Percentiles rank a stretch among this genome's conserved stretches.
Evolutionary conservation across 83 land plant species (phyloP).

Genomic region (Thuja plicata): DNA sequence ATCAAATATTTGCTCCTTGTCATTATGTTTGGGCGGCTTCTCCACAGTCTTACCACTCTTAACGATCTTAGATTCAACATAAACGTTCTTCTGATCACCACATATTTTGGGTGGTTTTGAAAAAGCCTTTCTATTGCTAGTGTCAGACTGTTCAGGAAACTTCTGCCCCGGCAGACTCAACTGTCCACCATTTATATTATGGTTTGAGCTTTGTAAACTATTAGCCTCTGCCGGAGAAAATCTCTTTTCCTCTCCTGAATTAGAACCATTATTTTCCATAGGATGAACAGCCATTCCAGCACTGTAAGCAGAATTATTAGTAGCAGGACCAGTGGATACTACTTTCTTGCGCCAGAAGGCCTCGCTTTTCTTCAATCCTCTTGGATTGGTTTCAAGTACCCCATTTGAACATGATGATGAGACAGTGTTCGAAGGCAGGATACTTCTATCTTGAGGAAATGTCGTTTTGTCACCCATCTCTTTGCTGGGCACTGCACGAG

Average conservation of each 20-base stretch:
- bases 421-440: neutral
- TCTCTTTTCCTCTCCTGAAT: neutral
- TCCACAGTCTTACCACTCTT: neutral
- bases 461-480: neutral
- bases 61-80: slow-evolving; percentile 1
- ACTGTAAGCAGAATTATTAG: neutral
- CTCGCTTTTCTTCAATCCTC: neutral
- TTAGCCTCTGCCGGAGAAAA: neutral
- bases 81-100: slow-evolving; percentile 1
- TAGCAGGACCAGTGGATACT: neutral
- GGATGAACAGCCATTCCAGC: neutral
- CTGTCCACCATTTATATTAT: neutral
- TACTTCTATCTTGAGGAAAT: neutral
- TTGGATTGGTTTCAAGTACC: neutral
- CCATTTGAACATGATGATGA: neutral
- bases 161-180: neutral
- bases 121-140: neutral
- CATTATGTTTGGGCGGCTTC: neutral
- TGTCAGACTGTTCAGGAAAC: neutral
- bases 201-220: neutral
- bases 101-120: neutral
- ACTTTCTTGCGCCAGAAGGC: neutral
- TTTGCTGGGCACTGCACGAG: neutral
- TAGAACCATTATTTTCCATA: neutral
- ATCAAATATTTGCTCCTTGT: neutral